Evolutionary conservation across 306 rosid species (phyloP), one percentile per base, ranked within the genome.

Genomic region (Alnus glutinosa): DNA sequence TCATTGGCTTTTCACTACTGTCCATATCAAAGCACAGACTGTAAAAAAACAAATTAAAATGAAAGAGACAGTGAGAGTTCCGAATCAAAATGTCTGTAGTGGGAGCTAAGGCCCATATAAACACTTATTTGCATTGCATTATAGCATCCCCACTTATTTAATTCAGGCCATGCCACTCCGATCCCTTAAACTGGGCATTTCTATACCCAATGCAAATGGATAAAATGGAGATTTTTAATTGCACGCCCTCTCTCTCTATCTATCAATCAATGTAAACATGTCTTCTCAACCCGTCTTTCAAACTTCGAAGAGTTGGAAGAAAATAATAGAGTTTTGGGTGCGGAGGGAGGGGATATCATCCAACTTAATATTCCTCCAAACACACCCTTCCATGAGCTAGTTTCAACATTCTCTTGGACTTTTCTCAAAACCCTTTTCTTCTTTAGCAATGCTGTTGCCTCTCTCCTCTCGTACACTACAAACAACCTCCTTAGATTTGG

Each of bases 371-470:
- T 92, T 89, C 97, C 88, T 89, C 98, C 99, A 93, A 88, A 82
- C 85, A 84, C 90, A 84, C 90, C 79, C 80, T 87, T 93, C 96
- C 99, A 93, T 89, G 84, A 77, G 89, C 92, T 89, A 79, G 36
- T 80, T 95, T 87, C 88, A 82, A 89, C 96, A 92, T 90, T 89
- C 92, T 85, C 87, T 90, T 88, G 96, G 86, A 80, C 59, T 89
- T 75, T 87, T 85, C 91, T 82, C 78, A 44, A 5, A 59, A 57
- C 80, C 87, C 55, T 75, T 85, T 88, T 73, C 90, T 64, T 81
- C 80, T 88, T 84, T 83, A 81, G 68, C 82, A 71, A 70, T 86
- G 86, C 87, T 73, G 80, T 85, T 74, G 81, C 91, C 84, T 78
- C 79, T 59, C 90, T 81, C 74, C 84, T 88, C 78, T 75, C 79